phyloP scores from a whole-genome alignment of 2,329 filamentous ascomycete species.

The Trichophyton mentagrophytes region DNA sequence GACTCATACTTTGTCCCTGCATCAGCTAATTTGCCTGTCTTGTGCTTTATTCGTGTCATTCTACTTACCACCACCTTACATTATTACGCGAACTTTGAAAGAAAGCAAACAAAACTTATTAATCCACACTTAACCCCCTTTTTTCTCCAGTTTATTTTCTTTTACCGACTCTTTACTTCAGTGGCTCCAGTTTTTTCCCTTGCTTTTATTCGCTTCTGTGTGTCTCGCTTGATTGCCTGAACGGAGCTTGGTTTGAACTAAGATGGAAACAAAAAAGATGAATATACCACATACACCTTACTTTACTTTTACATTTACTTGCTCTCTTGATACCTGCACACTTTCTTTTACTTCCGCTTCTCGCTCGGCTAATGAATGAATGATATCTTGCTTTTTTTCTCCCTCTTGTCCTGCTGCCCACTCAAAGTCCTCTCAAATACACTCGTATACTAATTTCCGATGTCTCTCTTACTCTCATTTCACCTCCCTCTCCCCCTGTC shows the following conservation, averaged over 20 bases:
- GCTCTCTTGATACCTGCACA: too few species aligned
- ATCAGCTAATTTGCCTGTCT: not conserved
- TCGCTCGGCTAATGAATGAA: not conserved
- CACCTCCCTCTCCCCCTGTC: not conserved
- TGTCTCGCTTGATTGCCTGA: not conserved
- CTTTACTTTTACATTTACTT: too few species aligned
- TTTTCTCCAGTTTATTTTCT: not conserved
- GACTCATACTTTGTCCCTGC: not conserved
- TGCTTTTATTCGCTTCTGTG: not conserved
- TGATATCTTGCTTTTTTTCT: not conserved
- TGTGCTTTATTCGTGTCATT: not conserved
- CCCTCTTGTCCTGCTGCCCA: too few species aligned
- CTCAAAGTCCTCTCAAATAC: not conserved
- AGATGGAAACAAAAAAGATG: not conserved
- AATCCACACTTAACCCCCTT: not conserved
- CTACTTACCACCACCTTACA: not conserved
- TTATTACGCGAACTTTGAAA: not conserved
- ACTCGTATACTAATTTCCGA: not conserved
- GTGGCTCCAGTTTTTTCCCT: not conserved
- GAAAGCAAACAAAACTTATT: not conserved
- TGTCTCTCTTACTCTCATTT: not conserved
- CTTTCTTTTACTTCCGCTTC: not conserved
- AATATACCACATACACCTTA: not conserved
- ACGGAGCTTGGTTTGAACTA: not conserved
- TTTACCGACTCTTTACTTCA: too few species aligned